Conservation (phyloP, 768 basidiomycete genomes). For the Leccinum incarnatum region DNA sequence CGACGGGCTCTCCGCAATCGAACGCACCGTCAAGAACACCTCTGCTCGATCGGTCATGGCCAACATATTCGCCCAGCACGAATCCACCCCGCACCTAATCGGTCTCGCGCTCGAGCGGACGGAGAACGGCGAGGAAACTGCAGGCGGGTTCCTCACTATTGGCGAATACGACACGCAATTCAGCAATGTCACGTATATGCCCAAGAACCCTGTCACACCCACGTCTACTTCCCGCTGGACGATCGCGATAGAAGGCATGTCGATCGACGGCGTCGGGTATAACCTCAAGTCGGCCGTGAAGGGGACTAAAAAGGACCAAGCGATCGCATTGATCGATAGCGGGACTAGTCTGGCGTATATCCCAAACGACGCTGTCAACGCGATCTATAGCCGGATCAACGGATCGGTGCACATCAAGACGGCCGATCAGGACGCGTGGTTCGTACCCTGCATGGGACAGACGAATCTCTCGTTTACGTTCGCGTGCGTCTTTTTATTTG, state of each 20-base stretch:
- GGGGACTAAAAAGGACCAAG: conserved; percentile 30
- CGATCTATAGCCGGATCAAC: conserved; percentile 38
- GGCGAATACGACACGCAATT: conserved; percentile 41
- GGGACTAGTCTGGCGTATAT: conserved; percentile 41
- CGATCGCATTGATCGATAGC: conserved; percentile 42
- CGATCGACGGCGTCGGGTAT: conserved; percentile 31
- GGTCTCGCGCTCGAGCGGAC: conserved; percentile 43
- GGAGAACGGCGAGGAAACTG: conserved; percentile 37
- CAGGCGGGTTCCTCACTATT: conserved; percentile 41
- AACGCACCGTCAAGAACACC: conserved; percentile 15
- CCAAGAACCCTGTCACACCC: conserved; percentile 36
- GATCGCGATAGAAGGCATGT: conserved; percentile 38
- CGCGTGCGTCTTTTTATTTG: conserved; percentile 1
- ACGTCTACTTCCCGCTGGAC: conserved; percentile 40
- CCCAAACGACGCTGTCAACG: conserved; percentile 33
- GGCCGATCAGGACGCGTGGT: conserved; percentile 33
- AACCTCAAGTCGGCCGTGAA: conserved; percentile 30
- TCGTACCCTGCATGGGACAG: conserved; percentile 33
- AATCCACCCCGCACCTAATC: conserved; percentile 37
- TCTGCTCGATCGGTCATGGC: conserved; percentile 33
- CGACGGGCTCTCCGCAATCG: conserved; percentile 22
- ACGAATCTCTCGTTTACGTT: conserved; percentile 29
- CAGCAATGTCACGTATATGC: conserved; percentile 26
- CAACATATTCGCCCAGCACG: conserved; percentile 39
- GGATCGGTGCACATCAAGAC: conserved; percentile 36